A percentile compares a stretch with the other conserved stretches of the same genome.
phyloP scores from a whole-genome alignment of 2,329 filamentous ascomycete species.

The Fusarium sulawesiense region DNA sequence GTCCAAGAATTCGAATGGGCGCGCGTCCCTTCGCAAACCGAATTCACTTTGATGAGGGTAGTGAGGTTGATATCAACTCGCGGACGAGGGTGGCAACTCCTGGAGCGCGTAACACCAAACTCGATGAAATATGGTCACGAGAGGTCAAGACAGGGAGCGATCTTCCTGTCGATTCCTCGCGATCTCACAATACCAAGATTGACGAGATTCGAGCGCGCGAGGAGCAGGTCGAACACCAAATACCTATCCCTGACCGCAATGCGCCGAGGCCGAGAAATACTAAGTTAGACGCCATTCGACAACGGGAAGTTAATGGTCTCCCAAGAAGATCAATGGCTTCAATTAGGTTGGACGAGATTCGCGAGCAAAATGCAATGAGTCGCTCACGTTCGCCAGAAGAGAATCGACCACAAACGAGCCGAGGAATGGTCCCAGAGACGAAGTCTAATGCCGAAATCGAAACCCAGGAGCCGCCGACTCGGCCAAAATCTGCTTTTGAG shows the following conservation, averaged over 20 bases:
- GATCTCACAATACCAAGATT: slow-evolving; percentile 47
- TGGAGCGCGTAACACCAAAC: slow-evolving; percentile 54
- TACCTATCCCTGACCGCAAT: slow-evolving; percentile 48
- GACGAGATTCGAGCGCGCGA: slow-evolving; percentile 54
- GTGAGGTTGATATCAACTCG: slow-evolving; percentile 47
- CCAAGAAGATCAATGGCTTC: slow-evolving; percentile 62
- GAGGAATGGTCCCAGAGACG: slow-evolving; percentile 20
- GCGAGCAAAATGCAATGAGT: slow-evolving; percentile 60
- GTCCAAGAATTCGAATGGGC: slow-evolving; percentile 61
- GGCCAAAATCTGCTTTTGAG: slow-evolving; percentile 45
- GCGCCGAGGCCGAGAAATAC: slow-evolving; percentile 53
- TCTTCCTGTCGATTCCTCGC: slow-evolving; percentile 35
- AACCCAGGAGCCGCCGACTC: slow-evolving; percentile 30
- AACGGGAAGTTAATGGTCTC: slow-evolving; percentile 57
- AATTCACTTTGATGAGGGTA: slow-evolving; percentile 48
- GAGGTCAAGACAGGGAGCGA: slow-evolving; percentile 54
- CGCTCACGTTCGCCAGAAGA: slow-evolving; percentile 58
- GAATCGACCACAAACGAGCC: slow-evolving; percentile 47
- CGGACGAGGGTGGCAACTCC: slow-evolving; percentile 45
- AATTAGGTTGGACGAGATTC: slow-evolving; percentile 64
- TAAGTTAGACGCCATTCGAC: slow-evolving; percentile 62
- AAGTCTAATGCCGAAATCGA: slow-evolving; percentile 16
- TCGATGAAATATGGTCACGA: slow-evolving; percentile 59
- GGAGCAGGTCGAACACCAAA: slow-evolving; percentile 47
- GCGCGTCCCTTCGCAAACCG: slow-evolving; percentile 53